These are phyloP conservation scores for Paxillus involutus DNA, from an alignment of 768 basidiomycete genomes.

Conservation along the genomic window DNA sequence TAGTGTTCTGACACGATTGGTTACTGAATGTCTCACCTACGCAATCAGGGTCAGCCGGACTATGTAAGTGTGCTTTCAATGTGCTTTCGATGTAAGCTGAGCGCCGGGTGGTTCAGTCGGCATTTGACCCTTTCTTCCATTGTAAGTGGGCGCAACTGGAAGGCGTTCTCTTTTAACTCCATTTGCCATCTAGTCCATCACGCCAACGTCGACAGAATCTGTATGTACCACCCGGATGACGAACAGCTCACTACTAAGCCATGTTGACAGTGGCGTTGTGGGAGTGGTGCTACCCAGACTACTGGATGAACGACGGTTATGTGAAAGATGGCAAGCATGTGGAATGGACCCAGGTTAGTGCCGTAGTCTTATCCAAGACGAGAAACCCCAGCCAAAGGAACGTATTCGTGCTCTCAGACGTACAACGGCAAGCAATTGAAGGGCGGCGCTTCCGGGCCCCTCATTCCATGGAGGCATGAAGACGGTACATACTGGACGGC, in stretches of 20 bases:
- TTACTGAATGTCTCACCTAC: neutral
- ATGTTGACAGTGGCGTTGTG: slow-evolving; percentile 22
- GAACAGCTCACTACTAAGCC: neutral
- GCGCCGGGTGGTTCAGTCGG: slow-evolving; percentile 11
- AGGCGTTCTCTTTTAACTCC: neutral
- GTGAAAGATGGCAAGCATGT: slow-evolving; percentile 2
- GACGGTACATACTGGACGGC: slow-evolving; percentile 25
- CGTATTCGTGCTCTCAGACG: slow-evolving; percentile 12
- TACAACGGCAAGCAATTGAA: slow-evolving; percentile 22
- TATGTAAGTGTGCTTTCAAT: slow-evolving; percentile 16
- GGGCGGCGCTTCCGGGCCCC: slow-evolving; percentile 12
- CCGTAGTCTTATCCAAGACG: neutral
- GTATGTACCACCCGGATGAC: slow-evolving; percentile 7
- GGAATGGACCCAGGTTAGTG: slow-evolving; percentile 23
- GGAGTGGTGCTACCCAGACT: slow-evolving; percentile 29
- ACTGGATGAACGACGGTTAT: slow-evolving; percentile 31
- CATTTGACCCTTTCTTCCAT: slow-evolving; percentile 26
- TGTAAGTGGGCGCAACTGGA: slow-evolving; percentile 8
- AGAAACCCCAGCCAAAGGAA: slow-evolving; percentile 14
- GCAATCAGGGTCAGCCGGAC: slow-evolving; percentile 14
- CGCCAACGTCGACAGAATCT: slow-evolving; percentile 21
- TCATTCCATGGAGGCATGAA: slow-evolving; percentile 24
- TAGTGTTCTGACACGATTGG: neutral
- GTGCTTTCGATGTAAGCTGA: neutral
- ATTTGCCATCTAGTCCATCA: slow-evolving; percentile 20